Evolutionary conservation across 106 monocot genomes (phyloP).

Genomic region (Dendrobium officinale): DNA sequence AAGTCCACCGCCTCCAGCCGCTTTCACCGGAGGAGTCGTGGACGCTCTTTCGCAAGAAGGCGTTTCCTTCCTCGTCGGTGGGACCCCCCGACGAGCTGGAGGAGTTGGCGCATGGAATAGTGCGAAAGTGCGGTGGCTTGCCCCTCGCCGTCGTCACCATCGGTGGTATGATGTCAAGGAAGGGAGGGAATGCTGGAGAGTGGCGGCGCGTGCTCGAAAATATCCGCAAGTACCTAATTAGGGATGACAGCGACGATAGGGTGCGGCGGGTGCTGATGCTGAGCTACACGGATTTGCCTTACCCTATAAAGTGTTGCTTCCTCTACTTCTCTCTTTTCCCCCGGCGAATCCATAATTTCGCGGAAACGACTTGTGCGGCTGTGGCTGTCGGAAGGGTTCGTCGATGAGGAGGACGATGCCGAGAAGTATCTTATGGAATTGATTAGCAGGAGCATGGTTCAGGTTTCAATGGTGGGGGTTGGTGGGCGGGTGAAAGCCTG

Average conservation of each 20-base stretch:
- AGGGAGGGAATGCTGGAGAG: not conserved
- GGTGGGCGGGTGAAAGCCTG: slow-evolving; percentile 14
- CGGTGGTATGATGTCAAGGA: slow-evolving; percentile 16
- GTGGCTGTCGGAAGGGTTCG: slow-evolving; percentile 21
- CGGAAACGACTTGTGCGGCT: slow-evolving; percentile 7
- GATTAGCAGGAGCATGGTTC: slow-evolving; percentile 19
- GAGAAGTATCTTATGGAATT: slow-evolving; percentile 28
- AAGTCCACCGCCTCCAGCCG: not conserved
- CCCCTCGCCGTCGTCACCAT: slow-evolving; percentile 21
- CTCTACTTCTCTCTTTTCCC: slow-evolving; percentile 11
- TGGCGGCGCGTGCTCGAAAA: slow-evolving; percentile 12
- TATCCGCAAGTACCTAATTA: not conserved
- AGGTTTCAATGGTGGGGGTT: not conserved
- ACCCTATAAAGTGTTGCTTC: slow-evolving; percentile 16
- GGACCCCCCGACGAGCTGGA: slow-evolving; percentile 15
- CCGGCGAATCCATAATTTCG: slow-evolving; percentile 3
- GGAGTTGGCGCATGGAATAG: slow-evolving; percentile 6
- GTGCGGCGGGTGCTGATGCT: slow-evolving; percentile 5
- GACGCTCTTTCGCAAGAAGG: slow-evolving; percentile 20
- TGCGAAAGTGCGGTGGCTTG: slow-evolving; percentile 22
- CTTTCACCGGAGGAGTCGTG: slow-evolving; percentile 12
- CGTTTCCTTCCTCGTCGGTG: not conserved
- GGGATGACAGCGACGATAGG: not conserved
- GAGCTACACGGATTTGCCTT: slow-evolving; percentile 18
- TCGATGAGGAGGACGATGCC: slow-evolving; percentile 8